Conservation (phyloP, 768 basidiomycete genomes). For the Boletus barrowsii region DNA sequence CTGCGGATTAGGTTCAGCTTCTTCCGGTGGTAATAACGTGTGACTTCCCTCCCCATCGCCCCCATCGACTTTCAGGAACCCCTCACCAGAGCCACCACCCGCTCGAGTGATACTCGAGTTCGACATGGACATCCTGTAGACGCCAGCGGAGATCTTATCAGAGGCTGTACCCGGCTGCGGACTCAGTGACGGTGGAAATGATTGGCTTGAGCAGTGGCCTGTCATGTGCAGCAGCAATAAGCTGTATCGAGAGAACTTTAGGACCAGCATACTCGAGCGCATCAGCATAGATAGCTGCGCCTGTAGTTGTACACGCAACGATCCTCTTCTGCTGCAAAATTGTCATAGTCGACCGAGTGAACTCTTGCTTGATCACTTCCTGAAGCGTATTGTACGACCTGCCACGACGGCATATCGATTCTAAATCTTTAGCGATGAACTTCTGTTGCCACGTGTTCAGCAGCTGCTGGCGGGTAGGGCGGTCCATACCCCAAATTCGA, state of each 20-base stretch:
- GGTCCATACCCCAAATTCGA: slow-evolving; percentile 40
- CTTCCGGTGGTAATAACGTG: too few relatives aligned
- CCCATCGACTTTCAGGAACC: too few relatives aligned
- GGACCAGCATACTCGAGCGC: slow-evolving; percentile 44
- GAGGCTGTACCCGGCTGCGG: too few relatives aligned
- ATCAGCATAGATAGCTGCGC: slow-evolving; percentile 55
- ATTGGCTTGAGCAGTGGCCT: too few relatives aligned
- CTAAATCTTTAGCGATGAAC: slow-evolving; percentile 32
- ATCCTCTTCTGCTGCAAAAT: slow-evolving; percentile 47
- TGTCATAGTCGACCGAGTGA: slow-evolving; percentile 28
- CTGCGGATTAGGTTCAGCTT: too few relatives aligned
- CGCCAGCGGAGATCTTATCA: too few relatives aligned
- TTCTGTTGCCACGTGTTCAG: slow-evolving; percentile 34
- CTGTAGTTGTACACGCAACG: slow-evolving; percentile 69
- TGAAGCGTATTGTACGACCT: slow-evolving; percentile 37
- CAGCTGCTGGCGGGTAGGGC: slow-evolving; percentile 25
- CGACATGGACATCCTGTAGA: too few relatives aligned
- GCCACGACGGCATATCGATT: slow-evolving; percentile 27
- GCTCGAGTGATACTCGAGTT: too few relatives aligned
- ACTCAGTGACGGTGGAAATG: too few relatives aligned
- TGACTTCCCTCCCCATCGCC: too few relatives aligned
- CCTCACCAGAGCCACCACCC: too few relatives aligned
- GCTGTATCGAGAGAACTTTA: slow-evolving; percentile 46
- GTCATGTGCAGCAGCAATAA: too few relatives aligned
- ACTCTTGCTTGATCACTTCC: slow-evolving; percentile 33